phyloP scores from a whole-genome alignment of 2,329 filamentous ascomycete species.

The Trichophyton verrucosum region DNA sequence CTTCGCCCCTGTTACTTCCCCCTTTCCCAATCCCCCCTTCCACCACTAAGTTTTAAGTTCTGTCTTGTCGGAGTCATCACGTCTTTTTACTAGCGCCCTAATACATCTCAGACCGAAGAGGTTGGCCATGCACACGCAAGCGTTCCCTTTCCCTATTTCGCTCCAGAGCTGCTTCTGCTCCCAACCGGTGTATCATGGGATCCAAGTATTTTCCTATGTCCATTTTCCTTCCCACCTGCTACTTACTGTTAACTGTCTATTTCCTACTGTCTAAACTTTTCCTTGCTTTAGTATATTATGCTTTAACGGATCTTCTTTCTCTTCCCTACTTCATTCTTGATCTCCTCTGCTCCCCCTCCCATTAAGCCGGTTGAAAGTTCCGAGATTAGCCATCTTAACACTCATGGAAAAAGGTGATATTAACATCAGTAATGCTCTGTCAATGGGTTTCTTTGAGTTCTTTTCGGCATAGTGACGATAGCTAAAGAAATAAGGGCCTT shows the following conservation, averaged over 20 bases:
- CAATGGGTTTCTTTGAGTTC: neutral
- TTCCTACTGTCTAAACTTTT: neutral
- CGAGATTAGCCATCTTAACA: neutral
- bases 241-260: neutral
- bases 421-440: neutral
- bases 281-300: slow-evolving; percentile 1
- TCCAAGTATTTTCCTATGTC: neutral
- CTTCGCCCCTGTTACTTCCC: neutral
- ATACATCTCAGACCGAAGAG: neutral
- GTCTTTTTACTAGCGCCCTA: neutral
- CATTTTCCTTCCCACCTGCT: neutral
- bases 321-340: neutral
- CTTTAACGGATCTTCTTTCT: neutral
- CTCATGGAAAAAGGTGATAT: neutral
- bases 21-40: neutral
- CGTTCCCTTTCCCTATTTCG: neutral
- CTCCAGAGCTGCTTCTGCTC: neutral
- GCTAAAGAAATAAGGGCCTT: too few relatives aligned
- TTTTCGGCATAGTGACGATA: too few relatives aligned
- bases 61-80: neutral
- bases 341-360: neutral
- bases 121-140: neutral
- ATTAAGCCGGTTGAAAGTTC: neutral
- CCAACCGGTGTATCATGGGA: neutral
- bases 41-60: neutral